Evolutionary conservation across 2,329 filamentous ascomycete genomes (phyloP), one percentile per base, ranked within the genome.

Genomic region (Colletotrichum musicola): DNA sequence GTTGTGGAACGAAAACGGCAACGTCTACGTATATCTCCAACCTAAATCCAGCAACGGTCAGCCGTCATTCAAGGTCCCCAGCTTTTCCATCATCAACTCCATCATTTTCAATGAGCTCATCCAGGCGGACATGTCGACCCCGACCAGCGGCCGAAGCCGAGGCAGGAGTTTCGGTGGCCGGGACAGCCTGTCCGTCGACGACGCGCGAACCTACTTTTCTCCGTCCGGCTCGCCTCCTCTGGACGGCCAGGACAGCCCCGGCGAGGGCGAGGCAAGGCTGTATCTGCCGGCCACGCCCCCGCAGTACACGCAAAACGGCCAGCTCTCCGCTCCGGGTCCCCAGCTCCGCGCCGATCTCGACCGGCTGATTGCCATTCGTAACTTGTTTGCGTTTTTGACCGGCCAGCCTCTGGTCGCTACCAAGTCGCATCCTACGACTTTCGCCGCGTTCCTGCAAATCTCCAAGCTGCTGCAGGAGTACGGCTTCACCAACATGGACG

Each of bases 301-400:
- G 65, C 65, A 68, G 10, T 65, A 68, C 62, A 68, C 65, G 30
- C 54, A 68, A 12, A 75, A 78, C 1, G 80, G 76, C 12, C 79
- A 82, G 59, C 68, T 79, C 18, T 70, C 73, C 58, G 74, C 71
- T 61, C 81, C 73, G 38, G 80, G 72, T n/a, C 79, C 73, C 40
- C 76, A 72, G 16, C 74, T 77, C 9, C 73, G 73, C 18, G 73
- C 74, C 22, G 85, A 88, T 54, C 75, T 88, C 42, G 87, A 90
- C 58, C 83, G 84, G 3, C 76, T 91, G 13, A 81, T 92, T 44
- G 85, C 85, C 4, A 84, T 89, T 27, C 84, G 90, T 59, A 92
- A 92, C 72, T 76, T 92, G 47, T 92, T 92, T 71, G 90, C 90
- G 6, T 89, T 92, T 71, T 77, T 92, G 63, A 89, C 85, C 0